A percentile compares a stretch with the other conserved stretches of the same genome.
phyloP scores from a whole-genome alignment of 2,329 filamentous ascomycete genomes.

The Sarocladium brachiariae region DNA sequence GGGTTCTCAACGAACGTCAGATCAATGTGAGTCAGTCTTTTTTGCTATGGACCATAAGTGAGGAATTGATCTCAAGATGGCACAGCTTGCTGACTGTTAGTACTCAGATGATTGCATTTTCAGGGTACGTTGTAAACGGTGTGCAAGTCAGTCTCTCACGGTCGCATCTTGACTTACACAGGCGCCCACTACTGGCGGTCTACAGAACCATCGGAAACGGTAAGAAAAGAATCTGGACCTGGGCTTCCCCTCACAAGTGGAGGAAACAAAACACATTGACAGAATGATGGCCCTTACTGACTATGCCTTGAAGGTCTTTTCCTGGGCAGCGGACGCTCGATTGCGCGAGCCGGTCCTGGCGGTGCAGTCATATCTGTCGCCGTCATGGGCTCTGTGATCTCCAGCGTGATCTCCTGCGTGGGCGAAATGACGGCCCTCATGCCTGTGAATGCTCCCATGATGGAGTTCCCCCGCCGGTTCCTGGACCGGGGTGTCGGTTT shows the following conservation, averaged over 20 bases:
- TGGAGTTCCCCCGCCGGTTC: conserved; percentile 31
- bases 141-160: not conserved
- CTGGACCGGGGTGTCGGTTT: conserved; percentile 30
- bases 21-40: conserved; percentile 31
- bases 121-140: conserved; percentile 23
- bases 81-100: no score
- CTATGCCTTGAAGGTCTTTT: conserved; percentile 23
- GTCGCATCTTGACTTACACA: not conserved
- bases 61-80: no score
- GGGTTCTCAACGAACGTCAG: conserved; percentile 32
- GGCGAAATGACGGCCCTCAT: conserved; percentile 33
- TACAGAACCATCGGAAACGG: conserved; percentile 32
- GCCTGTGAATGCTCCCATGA: conserved; percentile 31
- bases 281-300: not conserved
- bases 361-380: conserved; percentile 32
- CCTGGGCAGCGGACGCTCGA: conserved; percentile 30
- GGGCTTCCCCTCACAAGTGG: not conserved
- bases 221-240: conserved; percentile 11
- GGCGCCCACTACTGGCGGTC: conserved; percentile 4
- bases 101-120: conserved; percentile 41
- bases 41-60: no score
- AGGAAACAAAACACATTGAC: not conserved
- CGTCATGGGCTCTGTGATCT: conserved; percentile 35
- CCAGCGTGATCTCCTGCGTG: conserved; percentile 34
- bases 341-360: conserved; percentile 33